A percentile compares a stretch with the other conserved stretches of the same genome.
phyloP scores from a whole-genome alignment of 2,329 filamentous ascomycete genomes.

The Tolypocladium sp. region DNA sequence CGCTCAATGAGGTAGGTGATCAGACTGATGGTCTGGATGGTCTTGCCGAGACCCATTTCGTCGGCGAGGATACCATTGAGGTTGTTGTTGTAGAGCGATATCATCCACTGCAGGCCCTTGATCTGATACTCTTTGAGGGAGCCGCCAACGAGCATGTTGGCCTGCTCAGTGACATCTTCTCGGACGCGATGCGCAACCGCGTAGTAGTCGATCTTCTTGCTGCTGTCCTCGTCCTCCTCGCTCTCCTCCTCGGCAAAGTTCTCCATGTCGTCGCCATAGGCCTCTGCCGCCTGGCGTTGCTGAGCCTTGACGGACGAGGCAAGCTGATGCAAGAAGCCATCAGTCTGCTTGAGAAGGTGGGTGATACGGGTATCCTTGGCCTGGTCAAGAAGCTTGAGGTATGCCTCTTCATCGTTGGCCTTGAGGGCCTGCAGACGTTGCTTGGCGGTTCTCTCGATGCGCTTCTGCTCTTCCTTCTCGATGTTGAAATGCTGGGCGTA shows the following conservation, averaged over 20 bases:
- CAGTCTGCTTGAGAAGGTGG: slow-evolving; percentile 90
- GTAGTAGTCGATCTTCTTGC: slow-evolving; percentile 93
- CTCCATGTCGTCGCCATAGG: slow-evolving; percentile 59
- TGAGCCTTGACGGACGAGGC: slow-evolving; percentile 91
- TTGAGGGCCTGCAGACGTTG: slow-evolving; percentile 98
- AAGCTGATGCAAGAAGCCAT: slow-evolving; percentile 93
- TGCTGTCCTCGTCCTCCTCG: slow-evolving; percentile 60
- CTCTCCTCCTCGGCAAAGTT: slow-evolving; percentile 52
- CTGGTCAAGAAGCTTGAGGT: slow-evolving; percentile 93
- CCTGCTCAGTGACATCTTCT: slow-evolving; percentile 80
- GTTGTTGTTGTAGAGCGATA: slow-evolving; percentile 99
- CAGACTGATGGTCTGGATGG: slow-evolving; percentile 96
- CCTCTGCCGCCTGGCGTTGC: slow-evolving; percentile 72
- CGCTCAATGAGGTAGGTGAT: slow-evolving; percentile 95
- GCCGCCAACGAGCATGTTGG: slow-evolving; percentile 80
- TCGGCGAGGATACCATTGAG: slow-evolving; percentile 97
- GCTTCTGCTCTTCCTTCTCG: slow-evolving; percentile 98
- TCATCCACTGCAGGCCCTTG: slow-evolving; percentile 99
- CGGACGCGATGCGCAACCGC: slow-evolving; percentile 93
- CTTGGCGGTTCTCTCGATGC: slow-evolving; percentile 94
- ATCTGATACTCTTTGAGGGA: slow-evolving; percentile 94
- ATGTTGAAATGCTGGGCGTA: slow-evolving; percentile 85
- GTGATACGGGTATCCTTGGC: slow-evolving; percentile 99
- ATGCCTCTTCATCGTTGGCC: slow-evolving; percentile 98
- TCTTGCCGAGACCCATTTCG: slow-evolving; percentile 99